Evolutionary conservation across 164 flowering plant species (phyloP).

Genomic region (Echeveria elegans): DNA sequence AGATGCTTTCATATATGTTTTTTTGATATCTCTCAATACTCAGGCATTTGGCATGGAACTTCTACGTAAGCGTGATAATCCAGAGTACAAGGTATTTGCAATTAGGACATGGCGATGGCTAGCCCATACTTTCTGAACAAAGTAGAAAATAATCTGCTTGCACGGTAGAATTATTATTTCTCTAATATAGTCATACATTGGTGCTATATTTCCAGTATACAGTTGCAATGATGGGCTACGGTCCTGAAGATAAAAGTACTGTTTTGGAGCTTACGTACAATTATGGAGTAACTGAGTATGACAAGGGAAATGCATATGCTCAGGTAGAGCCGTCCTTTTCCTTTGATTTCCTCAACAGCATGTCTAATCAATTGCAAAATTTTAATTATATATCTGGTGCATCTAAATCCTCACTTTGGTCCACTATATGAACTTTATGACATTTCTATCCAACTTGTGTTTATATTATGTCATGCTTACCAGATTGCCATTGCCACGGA

Average conservation of each 20-base stretch:
- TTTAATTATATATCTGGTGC: neutral
- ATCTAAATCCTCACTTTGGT: neutral
- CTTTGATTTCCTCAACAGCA: neutral
- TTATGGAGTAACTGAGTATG: conserved; percentile 87
- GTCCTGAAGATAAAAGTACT: conserved; percentile 86
- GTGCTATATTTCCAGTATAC: conserved; percentile 48
- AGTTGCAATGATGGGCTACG: conserved; percentile 99
- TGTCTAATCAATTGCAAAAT: neutral
- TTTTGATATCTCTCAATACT: neutral
- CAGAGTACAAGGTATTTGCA: conserved; percentile 73
- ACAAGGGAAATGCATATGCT: conserved; percentile 94
- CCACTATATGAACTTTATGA: neutral
- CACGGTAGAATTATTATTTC: neutral
- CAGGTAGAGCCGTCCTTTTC: conserved; percentile 42
- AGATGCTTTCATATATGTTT: neutral
- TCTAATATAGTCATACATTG: neutral
- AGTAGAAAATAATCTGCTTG: neutral
- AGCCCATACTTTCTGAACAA: neutral
- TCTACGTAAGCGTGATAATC: conserved; percentile 84
- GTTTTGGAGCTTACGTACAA: conserved; percentile 96
- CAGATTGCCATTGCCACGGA: conserved; percentile 99
- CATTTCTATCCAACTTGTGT: neutral
- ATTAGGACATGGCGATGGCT: neutral
- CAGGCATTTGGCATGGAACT: conserved; percentile 99
- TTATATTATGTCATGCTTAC: conserved; percentile 4